A percentile compares a stretch with the other conserved stretches of the same genome.
phyloP scores from a whole-genome alignment of 148 eudicot genomes.

The Camellia lanceoleosa region DNA sequence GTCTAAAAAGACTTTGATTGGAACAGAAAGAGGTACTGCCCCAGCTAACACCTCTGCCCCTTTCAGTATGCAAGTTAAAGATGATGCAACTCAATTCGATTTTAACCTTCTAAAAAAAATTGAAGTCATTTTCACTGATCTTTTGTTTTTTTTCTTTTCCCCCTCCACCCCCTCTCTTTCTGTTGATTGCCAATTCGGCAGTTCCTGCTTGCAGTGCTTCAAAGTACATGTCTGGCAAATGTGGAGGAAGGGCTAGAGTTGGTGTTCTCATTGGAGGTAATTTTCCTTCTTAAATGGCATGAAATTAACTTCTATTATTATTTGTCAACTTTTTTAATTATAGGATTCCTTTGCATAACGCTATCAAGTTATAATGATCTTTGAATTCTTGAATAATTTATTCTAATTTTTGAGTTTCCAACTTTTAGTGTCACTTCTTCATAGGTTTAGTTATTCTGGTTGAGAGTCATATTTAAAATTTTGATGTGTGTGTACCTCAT shows the following conservation, averaged over 20 bases:
- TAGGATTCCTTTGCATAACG: not conserved
- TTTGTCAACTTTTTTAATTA: no score
- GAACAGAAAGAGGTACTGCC: not conserved
- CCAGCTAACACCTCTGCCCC: not conserved
- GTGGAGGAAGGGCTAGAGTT: constrained; percentile 28
- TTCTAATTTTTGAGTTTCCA: not conserved
- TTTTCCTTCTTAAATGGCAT: not conserved
- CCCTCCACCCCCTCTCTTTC: not conserved
- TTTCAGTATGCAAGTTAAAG: not conserved
- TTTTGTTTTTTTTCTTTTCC: not conserved
- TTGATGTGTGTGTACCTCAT: not conserved
- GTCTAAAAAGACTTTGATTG: not conserved
- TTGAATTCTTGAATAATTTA: not conserved
- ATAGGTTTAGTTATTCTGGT: not conserved
- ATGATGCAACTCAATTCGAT: not conserved
- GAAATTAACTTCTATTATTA: not conserved
- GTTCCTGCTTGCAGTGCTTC: constrained; percentile 34
- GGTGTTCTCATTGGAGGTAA: constrained; percentile 79
- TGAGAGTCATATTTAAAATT: not conserved
- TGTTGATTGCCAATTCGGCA: constrained; percentile 24
- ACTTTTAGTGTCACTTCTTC: not conserved
- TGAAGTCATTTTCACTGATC: not conserved
- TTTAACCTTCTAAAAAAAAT: not conserved
- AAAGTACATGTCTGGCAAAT: constrained; percentile 26
- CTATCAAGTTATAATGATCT: not conserved